phyloP scores from a whole-genome alignment of 2,329 filamentous ascomycete genomes.

The Penicillium thymicola region DNA sequence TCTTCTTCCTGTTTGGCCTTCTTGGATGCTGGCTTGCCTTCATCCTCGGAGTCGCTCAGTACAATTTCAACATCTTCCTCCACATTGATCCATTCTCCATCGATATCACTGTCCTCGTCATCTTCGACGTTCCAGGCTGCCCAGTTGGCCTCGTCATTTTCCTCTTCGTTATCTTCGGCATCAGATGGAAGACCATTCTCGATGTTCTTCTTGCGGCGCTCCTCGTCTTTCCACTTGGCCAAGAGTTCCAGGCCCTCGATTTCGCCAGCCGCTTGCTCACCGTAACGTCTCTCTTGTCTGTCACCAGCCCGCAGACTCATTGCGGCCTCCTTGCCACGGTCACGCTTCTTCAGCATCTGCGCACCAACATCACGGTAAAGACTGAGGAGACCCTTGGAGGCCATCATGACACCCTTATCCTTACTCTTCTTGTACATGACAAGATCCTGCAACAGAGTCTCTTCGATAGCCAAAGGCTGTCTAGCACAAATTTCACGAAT shows the following conservation, averaged over 20 bases:
- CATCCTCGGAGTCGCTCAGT: slow-evolving; percentile 71
- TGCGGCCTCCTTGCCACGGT: slow-evolving; percentile 85
- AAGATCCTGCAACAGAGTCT: slow-evolving; percentile 91
- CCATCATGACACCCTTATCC: slow-evolving; percentile 99
- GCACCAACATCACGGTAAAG: slow-evolving; percentile 89
- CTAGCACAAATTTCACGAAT: slow-evolving; percentile 91
- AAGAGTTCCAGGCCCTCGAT: slow-evolving; percentile 92
- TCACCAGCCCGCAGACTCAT: slow-evolving; percentile 75
- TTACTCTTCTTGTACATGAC: slow-evolving; percentile 97
- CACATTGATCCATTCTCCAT: slow-evolving; percentile 91
- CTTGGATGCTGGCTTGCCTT: slow-evolving; percentile 58
- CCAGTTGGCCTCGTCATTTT: slow-evolving; percentile 58
- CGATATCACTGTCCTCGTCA: slow-evolving; percentile 61
- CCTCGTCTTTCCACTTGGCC: slow-evolving; percentile 90
- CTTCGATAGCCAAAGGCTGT: slow-evolving; percentile 93
- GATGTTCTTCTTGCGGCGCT: slow-evolving; percentile 68
- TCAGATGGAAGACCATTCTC: slow-evolving; percentile 66
- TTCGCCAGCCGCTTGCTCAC: slow-evolving; percentile 72
- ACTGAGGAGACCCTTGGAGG: slow-evolving; percentile 83
- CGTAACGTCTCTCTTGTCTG: slow-evolving; percentile 74
- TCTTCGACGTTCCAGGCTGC: slow-evolving; percentile 62
- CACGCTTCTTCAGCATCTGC: slow-evolving; percentile 81
- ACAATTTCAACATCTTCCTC: slow-evolving; percentile 74
- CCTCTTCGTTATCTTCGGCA: slow-evolving; percentile 58
- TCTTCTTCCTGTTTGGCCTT: slow-evolving; percentile 55